Evolutionary conservation across 306 rosid genomes (phyloP), one percentile per base, ranked within the genome.

Genomic region (Castanea sativa): DNA sequence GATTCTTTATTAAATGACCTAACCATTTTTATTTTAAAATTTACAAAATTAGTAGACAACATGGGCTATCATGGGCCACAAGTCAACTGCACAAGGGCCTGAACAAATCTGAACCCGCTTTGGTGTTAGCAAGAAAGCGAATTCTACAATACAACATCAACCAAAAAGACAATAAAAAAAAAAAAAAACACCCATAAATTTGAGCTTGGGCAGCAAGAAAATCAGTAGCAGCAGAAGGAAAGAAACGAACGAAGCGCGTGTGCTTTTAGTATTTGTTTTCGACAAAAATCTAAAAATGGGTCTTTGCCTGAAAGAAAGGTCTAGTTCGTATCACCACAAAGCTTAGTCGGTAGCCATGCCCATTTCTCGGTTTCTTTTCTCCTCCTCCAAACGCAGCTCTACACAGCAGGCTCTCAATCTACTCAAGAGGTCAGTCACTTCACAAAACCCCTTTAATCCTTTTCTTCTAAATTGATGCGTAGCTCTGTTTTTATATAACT

Each of bases 361-460:
- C 78, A 18, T 83, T 79, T 83, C 80, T 58, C 90, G 93, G 56
- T 88, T 89, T 76, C 38, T 83, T 70, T 81, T 75, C 78, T 84
- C 51, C 53, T 84, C 87, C 29, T 79, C 91, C 81, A 84, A 77
- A 38, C 86, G 58, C 74, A 88, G 81, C 81, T 84, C 80, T 25
- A 56, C 11, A 2, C 81, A 85, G 61, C 81, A 86, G 61, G 73
- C 83, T 77, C 80, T 83, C 73, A 43, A 78, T 87, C 72, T 89
- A 77, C 83, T 94, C 76, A 86, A 80, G 12, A 92, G 96, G 98
- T 92, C 69, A 60, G 55, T 71, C 25, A 41, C 80, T 69, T 75
- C 49, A 13, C 53, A 49, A 61, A 73, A 73, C 71, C 77, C 82
- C 55, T 53, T 52, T 5, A 18, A 8, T 55, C 75, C 71, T 38